A percentile compares a stretch with the other conserved stretches of the same genome.
phyloP scores from a whole-genome alignment of 768 basidiomycete species.

The Pleurotus giganteus region DNA sequence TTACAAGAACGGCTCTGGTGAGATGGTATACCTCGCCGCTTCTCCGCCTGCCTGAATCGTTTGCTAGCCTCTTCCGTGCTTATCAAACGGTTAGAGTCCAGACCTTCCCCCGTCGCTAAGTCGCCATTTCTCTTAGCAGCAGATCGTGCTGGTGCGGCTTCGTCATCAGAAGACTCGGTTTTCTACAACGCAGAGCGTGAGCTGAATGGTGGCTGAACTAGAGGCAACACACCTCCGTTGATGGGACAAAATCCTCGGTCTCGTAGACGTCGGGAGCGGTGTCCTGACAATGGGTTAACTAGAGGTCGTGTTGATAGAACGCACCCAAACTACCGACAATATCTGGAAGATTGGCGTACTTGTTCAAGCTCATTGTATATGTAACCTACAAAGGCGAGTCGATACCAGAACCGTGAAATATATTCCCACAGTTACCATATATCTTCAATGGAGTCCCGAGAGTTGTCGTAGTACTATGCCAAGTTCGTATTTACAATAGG shows the following conservation, averaged over 20 bases:
- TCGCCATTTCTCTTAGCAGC: constrained; percentile 38
- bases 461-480: not conserved
- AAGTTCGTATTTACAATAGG: not conserved
- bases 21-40: constrained; percentile 43
- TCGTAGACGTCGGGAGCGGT: constrained; percentile 92
- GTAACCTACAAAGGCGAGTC: not conserved
- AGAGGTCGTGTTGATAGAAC: constrained; percentile 9
- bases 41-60: constrained; percentile 72
- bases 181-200: constrained; percentile 34
- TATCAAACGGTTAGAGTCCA: constrained; percentile 66
- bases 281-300: constrained; percentile 50
- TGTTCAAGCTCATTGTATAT: constrained; percentile 57
- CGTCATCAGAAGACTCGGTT: constrained; percentile 69
- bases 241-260: constrained; percentile 74
- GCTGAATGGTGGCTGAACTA: not conserved
- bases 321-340: constrained; percentile 59
- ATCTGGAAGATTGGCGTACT: constrained; percentile 90
- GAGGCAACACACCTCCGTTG: constrained; percentile 50
- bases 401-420: not conserved
- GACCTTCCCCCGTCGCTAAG: constrained; percentile 50
- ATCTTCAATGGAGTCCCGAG: not conserved
- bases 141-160: constrained; percentile 40
- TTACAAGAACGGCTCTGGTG: not conserved
- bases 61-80: constrained; percentile 65
- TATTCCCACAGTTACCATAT: too few species aligned